These are phyloP conservation scores for Beauveria asiatica DNA, from an alignment of 2,329 filamentous ascomycete species.

Conservation along the genomic window DNA sequence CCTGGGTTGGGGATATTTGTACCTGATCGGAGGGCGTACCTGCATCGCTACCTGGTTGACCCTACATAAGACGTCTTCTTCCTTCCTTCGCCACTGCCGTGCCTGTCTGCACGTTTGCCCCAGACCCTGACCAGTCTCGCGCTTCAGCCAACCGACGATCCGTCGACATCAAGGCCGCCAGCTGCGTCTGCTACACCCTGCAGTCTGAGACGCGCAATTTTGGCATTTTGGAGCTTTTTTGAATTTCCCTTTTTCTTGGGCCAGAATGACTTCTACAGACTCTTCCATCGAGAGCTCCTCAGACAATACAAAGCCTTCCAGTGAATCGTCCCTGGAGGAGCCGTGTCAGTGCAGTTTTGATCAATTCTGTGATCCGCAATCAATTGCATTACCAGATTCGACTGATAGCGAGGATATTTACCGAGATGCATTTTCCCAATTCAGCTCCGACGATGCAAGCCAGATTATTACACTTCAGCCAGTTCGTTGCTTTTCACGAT, in stretches of 20 bases:
- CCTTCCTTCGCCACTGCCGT: not conserved
- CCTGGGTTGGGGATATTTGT: not conserved
- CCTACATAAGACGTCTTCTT: not conserved
- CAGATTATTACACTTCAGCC: not conserved
- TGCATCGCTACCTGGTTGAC: not conserved
- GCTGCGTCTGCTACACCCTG: not conserved
- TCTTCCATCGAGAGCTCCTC: not conserved
- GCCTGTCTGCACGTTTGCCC: not conserved
- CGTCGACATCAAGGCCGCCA: not conserved
- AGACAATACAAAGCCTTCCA: not conserved
- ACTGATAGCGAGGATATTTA: slow-evolving; percentile 4
- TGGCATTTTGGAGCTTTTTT: slow-evolving; percentile 9
- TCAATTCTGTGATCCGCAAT: not conserved
- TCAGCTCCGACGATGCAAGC: slow-evolving; percentile 1
- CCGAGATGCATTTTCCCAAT: not conserved
- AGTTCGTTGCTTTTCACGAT: slow-evolving; percentile 34
- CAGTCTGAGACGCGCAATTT: slow-evolving; percentile 5
- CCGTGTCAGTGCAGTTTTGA: not conserved
- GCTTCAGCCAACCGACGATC: not conserved
- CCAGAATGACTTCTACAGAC: slow-evolving; percentile 9
- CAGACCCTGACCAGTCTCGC: not conserved
- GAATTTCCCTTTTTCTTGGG: slow-evolving; percentile 7
- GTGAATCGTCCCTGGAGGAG: slow-evolving; percentile 3
- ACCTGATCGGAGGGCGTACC: not conserved
- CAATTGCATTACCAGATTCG: not conserved